Evolutionary conservation across 2,329 filamentous ascomycete genomes (phyloP).

Genomic region (Coniella vitis): DNA sequence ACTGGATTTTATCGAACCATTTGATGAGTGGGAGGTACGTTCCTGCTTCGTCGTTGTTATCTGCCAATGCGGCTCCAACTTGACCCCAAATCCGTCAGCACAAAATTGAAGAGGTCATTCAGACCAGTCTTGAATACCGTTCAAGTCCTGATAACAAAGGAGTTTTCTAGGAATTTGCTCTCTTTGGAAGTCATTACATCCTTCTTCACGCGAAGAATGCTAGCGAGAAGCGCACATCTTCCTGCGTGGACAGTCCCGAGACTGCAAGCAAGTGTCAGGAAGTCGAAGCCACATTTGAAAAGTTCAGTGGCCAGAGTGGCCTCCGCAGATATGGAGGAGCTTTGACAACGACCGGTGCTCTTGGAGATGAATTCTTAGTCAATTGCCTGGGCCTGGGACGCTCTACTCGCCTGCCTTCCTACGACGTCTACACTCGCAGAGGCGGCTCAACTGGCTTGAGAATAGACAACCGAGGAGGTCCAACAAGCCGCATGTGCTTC

Average conservation of each 20-base stretch:
- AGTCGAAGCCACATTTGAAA: constrained; percentile 25
- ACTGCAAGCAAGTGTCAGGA: constrained; percentile 1
- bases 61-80: background rate
- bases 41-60: background rate
- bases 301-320: constrained; percentile 33
- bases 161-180: constrained; percentile 67
- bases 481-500: constrained; percentile 61
- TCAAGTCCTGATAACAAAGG: too few relatives aligned
- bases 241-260: too few relatives aligned
- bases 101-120: too few relatives aligned
- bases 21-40: constrained; percentile 73
- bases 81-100: background rate
- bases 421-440: constrained; percentile 39
- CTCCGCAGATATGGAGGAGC: constrained; percentile 56
- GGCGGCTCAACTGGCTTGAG: constrained; percentile 14
- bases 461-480: constrained; percentile 26
- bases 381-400: constrained; percentile 38
- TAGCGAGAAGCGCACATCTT: background rate
- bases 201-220: constrained; percentile 57
- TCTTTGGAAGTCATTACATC: constrained; percentile 82
- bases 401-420: constrained; percentile 40
- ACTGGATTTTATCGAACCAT: constrained; percentile 69
- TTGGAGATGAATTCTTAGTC: constrained; percentile 37
- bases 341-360: constrained; percentile 32
- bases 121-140: too few relatives aligned